Percentiles rank a stretch among this genome's conserved stretches.
These are phyloP conservation scores for Globisporangium spinosum DNA, from an alignment of 352 stramenopile species.

Conservation along the genomic window DNA sequence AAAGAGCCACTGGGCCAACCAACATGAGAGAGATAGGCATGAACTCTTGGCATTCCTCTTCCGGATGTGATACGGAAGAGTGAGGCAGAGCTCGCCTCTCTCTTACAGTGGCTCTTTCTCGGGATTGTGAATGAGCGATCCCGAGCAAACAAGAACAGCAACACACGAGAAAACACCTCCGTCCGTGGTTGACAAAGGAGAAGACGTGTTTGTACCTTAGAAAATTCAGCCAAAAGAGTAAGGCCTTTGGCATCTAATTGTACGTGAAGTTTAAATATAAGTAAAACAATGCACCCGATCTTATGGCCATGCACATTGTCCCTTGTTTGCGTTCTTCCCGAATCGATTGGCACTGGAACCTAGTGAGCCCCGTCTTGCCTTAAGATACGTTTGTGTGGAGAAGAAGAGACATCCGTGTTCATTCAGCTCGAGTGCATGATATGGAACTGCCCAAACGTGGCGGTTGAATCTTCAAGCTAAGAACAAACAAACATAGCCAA, in stretches of 20 bases:
- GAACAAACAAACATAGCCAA: no score
- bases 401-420: no score
- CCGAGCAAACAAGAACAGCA: neutral
- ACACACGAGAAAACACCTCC: neutral
- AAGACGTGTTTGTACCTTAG: neutral
- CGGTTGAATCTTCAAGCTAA: no score
- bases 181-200: neutral
- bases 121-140: constrained; percentile 1
- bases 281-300: no score
- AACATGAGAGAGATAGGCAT: neutral
- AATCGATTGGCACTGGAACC: no score
- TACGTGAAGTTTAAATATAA: no score
- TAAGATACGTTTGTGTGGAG: no score
- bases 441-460: no score
- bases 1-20: neutral
- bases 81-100: neutral
- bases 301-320: no score
- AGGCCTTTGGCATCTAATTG: neutral
- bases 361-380: no score
- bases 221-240: neutral
- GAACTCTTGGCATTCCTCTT: neutral
- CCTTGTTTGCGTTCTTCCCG: no score
- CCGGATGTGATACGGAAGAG: neutral
- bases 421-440: no score
- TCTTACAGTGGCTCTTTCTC: neutral